Percentiles rank a stretch among this genome's conserved stretches.
Conservation (phyloP, 2,329 filamentous ascomycete genomes). For the Drechslerella coelobrocha region DNA sequence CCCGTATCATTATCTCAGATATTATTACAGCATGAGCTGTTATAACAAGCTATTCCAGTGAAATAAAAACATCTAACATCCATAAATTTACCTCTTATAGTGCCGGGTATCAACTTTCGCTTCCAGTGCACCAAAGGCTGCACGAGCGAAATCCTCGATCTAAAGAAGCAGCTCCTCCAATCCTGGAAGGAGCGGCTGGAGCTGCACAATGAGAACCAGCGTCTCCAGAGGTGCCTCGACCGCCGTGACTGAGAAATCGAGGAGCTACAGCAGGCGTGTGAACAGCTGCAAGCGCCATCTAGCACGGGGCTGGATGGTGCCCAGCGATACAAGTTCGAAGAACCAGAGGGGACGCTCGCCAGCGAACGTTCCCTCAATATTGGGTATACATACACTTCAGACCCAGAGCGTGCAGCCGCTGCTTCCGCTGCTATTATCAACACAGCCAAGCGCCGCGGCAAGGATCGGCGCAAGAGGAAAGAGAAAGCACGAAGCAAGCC, state of each 20-base stretch:
- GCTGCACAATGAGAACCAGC: slow-evolving; percentile 23
- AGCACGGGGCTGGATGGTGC: neutral
- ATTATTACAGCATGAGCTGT: too few species aligned
- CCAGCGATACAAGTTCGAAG: slow-evolving; percentile 20
- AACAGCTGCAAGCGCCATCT: slow-evolving; percentile 4
- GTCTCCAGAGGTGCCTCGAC: slow-evolving; percentile 17
- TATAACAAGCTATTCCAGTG: too few species aligned
- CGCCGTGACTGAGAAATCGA: neutral
- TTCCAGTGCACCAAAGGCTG: neutral
- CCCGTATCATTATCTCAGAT: too few species aligned
- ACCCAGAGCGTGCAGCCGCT: neutral
- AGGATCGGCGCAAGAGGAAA: neutral
- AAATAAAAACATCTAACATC: neutral
- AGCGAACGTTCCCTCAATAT: slow-evolving; percentile 8
- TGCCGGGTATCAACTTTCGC: neutral
- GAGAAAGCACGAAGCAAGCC: neutral
- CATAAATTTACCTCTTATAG: neutral
- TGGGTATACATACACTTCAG: slow-evolving; percentile 1
- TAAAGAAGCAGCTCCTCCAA: slow-evolving; percentile 23
- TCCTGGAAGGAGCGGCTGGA: slow-evolving; percentile 13
- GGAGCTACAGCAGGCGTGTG: neutral
- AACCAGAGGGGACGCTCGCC: neutral
- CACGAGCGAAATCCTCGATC: slow-evolving; percentile 9
- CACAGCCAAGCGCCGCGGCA: neutral
- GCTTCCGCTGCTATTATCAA: neutral